Evolutionary conservation across 2,329 filamentous ascomycete species (phyloP), one percentile per base, ranked within the genome.

Genomic region (Claviceps fusiformis): DNA sequence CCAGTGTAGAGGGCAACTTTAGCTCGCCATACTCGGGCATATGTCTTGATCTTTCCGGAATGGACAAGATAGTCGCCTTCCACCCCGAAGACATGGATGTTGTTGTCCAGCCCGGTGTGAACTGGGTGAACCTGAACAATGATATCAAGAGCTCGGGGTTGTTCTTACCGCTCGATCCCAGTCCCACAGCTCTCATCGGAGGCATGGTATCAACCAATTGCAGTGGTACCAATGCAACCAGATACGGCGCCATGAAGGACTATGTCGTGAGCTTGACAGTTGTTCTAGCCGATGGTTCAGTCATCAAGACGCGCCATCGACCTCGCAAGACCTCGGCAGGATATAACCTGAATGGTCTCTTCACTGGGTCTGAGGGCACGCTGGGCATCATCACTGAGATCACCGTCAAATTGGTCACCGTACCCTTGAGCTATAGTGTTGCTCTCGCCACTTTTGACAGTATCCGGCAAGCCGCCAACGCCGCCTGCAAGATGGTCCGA

Each of bases 231-330:
- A 81, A 81, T 60, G 78, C 79, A 1, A 73, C 79, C 55, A 72
- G 83, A 53, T 88, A 88, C 62, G 85, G 85, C 0, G 87, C 85
- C 0, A 88, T 88, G 85, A 86, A 85, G 60, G 85, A 89, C 59
- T 88, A 83, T 75, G 85, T 88, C 1, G 72, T 88, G 56, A 86
- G 83, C 59, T 66, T 89, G 29, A 88, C 84, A 0, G 83, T 87
- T 0, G 85, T 88, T 0, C 73, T 88, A 46, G 80, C 85, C 0
- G 83, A 88, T 63, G 85, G 85, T 0, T 77, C 75, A 0, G 57
- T 73, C 19, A 81, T 89, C 67, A 87, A 86, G 63, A 89, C 85
- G 0, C 73, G 84, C 11, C 73, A 75, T 43, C 73, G 85, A 4
- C 85, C 86, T 2, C 72, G 82, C 15, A 89, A 89, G 65, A 83